phyloP scores from a whole-genome alignment of 352 stramenopile species.

The Aphanomyces stellatus region DNA sequence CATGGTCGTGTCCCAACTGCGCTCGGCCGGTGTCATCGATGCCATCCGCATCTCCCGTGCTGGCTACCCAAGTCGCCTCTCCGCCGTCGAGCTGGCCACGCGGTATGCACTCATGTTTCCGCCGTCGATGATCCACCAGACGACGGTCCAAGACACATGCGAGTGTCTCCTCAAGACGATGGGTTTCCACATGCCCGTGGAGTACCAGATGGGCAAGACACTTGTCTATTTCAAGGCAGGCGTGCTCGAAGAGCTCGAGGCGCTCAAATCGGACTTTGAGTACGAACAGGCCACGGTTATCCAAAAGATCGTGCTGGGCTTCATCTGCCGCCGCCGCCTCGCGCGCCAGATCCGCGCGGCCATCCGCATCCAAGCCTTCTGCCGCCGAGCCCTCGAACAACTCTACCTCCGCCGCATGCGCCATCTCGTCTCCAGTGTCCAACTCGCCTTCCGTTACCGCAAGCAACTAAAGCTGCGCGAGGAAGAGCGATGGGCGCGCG shows the following conservation, averaged over 20 bases:
- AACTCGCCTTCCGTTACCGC: slow-evolving; percentile 27
- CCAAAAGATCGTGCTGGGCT: slow-evolving; percentile 72
- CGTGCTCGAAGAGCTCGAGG: slow-evolving; percentile 92
- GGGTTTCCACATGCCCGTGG: slow-evolving; percentile 68
- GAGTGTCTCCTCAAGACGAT: slow-evolving; percentile 75
- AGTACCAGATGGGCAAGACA: slow-evolving; percentile 91
- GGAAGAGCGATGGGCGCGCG: background rate
- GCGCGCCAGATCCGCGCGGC: slow-evolving; percentile 52
- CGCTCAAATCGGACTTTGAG: slow-evolving; percentile 88
- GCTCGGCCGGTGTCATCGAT: slow-evolving; percentile 87
- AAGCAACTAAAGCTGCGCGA: background rate
- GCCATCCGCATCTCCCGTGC: slow-evolving; percentile 88
- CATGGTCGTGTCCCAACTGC: slow-evolving; percentile 87
- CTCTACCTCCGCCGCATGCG: slow-evolving; percentile 65
- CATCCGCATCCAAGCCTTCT: slow-evolving; percentile 74
- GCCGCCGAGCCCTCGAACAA: slow-evolving; percentile 65
- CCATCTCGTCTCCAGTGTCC: slow-evolving; percentile 59
- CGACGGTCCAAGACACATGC: slow-evolving; percentile 46
- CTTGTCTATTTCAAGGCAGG: slow-evolving; percentile 94
- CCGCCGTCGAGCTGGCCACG: slow-evolving; percentile 64
- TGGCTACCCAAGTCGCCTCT: slow-evolving; percentile 88
- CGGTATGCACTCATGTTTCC: slow-evolving; percentile 86
- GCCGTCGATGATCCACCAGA: slow-evolving; percentile 65
- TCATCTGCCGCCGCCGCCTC: slow-evolving; percentile 65
- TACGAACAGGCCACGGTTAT: slow-evolving; percentile 84